These are phyloP conservation scores for Cytospora mali DNA, from an alignment of 2,329 filamentous ascomycete genomes.

Conservation along the genomic window DNA sequence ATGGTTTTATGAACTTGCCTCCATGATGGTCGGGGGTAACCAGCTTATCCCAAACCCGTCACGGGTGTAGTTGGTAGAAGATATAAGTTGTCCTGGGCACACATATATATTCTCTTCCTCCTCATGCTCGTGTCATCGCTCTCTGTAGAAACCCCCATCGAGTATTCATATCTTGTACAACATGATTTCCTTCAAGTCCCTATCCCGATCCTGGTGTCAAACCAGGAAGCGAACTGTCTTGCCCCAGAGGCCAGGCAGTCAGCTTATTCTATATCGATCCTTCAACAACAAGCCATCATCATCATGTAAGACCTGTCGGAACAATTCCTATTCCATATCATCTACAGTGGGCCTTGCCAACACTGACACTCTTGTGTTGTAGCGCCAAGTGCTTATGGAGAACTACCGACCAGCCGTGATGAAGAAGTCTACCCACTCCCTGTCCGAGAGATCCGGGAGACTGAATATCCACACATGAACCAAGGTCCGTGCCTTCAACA, in stretches of 20 bases:
- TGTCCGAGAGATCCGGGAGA: conserved; percentile 41
- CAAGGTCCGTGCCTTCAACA: conserved; percentile 37
- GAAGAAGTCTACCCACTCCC: conserved; percentile 18
- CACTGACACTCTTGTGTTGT: neutral
- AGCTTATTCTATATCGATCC: conserved; percentile 17
- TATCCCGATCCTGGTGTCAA: conserved; percentile 10
- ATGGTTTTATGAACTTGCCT: conserved; percentile 3
- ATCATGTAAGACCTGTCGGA: conserved; percentile 16
- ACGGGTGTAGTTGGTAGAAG: conserved; percentile 3
- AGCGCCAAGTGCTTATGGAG: conserved; percentile 8
- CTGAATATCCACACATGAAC: conserved; percentile 47
- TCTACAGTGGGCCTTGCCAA: neutral
- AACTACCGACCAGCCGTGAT: conserved; percentile 9
- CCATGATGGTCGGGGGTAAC: conserved; percentile 1
- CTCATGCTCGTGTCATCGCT: conserved; percentile 3
- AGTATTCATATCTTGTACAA: too few species aligned
- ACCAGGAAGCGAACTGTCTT: conserved; percentile 12
- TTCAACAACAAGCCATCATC: conserved; percentile 18
- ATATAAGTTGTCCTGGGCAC: conserved; percentile 14
- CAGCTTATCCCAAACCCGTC: conserved; percentile 1
- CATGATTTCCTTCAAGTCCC: conserved; percentile 13
- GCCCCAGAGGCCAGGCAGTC: conserved; percentile 11
- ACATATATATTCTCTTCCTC: neutral
- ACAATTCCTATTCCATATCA: neutral
- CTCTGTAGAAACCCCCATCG: conserved; percentile 5